Base-by-base conservation (phyloP, 2,329 filamentous ascomycete species). In the Colletotrichum incanum region DNA sequence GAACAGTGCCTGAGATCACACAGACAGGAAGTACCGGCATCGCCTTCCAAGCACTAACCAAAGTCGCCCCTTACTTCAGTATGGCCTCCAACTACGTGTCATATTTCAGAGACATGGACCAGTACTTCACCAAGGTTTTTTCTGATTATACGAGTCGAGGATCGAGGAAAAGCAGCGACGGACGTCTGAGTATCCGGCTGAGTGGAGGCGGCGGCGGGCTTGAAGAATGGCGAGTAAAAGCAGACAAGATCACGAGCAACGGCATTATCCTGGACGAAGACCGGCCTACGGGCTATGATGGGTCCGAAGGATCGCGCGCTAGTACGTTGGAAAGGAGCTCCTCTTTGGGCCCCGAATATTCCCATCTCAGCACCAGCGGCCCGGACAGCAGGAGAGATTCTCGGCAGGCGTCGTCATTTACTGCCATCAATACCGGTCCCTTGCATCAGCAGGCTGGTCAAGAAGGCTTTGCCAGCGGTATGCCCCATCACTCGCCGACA, bases 61-160 rank as follows among this genome's bases (percentile, higher is more conserved):
- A 85, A 56, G 88, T 91, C 84, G 83, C 85, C 0, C 79, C 79
- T 3, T 85, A 85, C 76, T 80, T 91, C 54, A 85, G 86, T 66
- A 90, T 91, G 87, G 89, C 89, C 1, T 83, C 84, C 39, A 87
- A 86, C 3, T 91, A 90, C 78, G 84, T 87, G 67, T 82, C 80
- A 58, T 87, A 89, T 9, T 85, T 91, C 67, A 81, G 82, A 37
- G 84, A 86, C 20, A 87, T 89, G 82, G 84, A 89, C 74, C 78
- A 79, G 4, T 91, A 88, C 75, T 91, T 89, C 74, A 77, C 82
- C 2, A 81, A 78, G 1, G 67, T 73, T 16, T 62, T 39, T 39
- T 47, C 82, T 39, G 87, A 90, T 71, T 88, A 86, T 72, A 41
- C 76, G 78, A 39, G 76, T 20, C 55, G 66, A 34, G 69, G 75